These are phyloP conservation scores for Ceratobasidium sp. DNA, from an alignment of 1,284 basidiomycete species.

Conservation along the genomic window DNA sequence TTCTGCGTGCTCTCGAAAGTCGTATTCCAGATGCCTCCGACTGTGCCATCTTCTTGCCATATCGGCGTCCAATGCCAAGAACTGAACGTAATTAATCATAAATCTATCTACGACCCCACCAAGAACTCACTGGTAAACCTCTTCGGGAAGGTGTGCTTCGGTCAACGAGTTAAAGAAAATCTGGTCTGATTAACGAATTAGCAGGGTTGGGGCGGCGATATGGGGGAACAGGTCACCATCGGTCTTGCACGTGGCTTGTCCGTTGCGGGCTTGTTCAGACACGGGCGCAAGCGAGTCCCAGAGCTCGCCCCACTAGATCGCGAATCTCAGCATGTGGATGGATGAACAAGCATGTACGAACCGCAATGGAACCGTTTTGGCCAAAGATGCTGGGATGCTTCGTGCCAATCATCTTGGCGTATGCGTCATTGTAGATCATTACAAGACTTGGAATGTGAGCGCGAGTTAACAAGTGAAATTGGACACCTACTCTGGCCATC, in stretches of 20 bases:
- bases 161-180: conserved; percentile 47
- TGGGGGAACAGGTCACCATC: conserved; percentile 33
- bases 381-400: conserved; percentile 47
- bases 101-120: neutral
- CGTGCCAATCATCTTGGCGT: conserved; percentile 43
- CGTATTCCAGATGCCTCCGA: conserved; percentile 43
- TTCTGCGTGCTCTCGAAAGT: conserved; percentile 46
- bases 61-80: conserved; percentile 47
- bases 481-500: conserved; percentile 38
- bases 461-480: neutral
- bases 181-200: conserved; percentile 25
- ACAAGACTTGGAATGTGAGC: conserved; percentile 23
- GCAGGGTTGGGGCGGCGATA: neutral
- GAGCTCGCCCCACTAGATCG: conserved; percentile 42
- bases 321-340: neutral
- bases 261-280: conserved; percentile 23
- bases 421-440: conserved; percentile 48
- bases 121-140: conserved; percentile 42
- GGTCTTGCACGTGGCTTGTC: conserved; percentile 34
- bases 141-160: conserved; percentile 44
- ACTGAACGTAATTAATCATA: neutral
- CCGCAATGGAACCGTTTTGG: conserved; percentile 24
- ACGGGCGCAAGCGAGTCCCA: conserved; percentile 46
- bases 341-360: neutral
- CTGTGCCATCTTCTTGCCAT: conserved; percentile 42